Base-by-base conservation (phyloP, 768 basidiomycete species). In the Pulveroboletus sp. region DNA sequence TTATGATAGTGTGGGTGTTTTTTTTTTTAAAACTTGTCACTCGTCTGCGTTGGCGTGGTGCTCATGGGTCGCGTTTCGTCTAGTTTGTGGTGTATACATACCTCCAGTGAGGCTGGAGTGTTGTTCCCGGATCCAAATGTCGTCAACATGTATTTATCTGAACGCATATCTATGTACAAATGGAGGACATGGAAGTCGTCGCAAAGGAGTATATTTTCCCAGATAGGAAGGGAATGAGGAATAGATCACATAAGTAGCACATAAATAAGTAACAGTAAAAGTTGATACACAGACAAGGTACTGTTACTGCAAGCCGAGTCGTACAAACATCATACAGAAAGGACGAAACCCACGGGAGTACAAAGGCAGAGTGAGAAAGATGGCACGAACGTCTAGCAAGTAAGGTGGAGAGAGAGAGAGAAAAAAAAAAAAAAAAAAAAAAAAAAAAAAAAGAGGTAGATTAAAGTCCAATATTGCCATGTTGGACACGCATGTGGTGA, bases 401-500 rank as follows among this genome's bases (percentile, higher is more conserved):
- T 21, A 3, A 21, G 21, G n/a, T 3, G 18, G 21, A 33, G 47
- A 17, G 12, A 32, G 18, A 18, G 18, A 36, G 11, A 28, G 6
- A 28, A 6, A 5, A 33, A 33, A 14, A 12, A 33, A 14, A 33
- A 2, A 33, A 3, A 11, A 28, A 28, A 6, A 28, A 28, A n/a
- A 7, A 15, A 3, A 37, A 24, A 8, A 28, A 30, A 28, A 18
- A 11, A 14, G 9, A 33, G 18, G n/a, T 7, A 42, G 10, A 36
- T 56, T 45, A 67, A 7, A 68, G 57, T 3, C 85, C 83, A 46
- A 85, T 83, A 28, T 80, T 75, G 5, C 88, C 87, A 64, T 91
- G 89, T 40, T 66, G 69, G 6, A 55, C 49, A 7, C 80, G 77
- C 89, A 91, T 91, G 62, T 91, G 89, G 0, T 75, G 77, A 57